A percentile compares a stretch with the other conserved stretches of the same genome.
Conservation (phyloP, 345 rosid species). For the Populus pruinosa region DNA sequence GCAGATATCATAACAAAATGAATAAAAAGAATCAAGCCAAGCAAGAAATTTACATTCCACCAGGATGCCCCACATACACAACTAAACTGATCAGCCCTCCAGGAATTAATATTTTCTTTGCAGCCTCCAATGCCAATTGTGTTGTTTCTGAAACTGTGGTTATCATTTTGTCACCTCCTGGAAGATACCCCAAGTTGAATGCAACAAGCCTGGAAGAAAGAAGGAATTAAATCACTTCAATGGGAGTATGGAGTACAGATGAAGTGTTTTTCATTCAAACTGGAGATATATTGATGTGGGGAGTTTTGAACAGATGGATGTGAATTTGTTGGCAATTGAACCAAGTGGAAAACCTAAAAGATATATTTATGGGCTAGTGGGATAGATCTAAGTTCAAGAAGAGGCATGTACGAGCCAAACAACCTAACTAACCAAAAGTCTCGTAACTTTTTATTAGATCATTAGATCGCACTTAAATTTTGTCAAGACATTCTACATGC, state of each 20-base stretch:
- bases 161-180: slow-evolving; percentile 70
- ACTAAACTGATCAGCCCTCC: slow-evolving; percentile 82
- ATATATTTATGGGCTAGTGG: too few relatives aligned
- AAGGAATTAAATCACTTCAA: not conserved
- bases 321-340: too few relatives aligned
- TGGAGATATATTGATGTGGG: not conserved
- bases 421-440: too few relatives aligned
- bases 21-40: not conserved
- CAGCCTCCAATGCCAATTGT: slow-evolving; percentile 54
- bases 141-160: slow-evolving; percentile 66
- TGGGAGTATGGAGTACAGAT: not conserved
- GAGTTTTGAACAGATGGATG: too few relatives aligned
- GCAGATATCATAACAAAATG: not conserved
- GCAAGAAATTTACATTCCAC: slow-evolving; percentile 58
- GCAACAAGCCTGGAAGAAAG: slow-evolving; percentile 60
- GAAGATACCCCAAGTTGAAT: slow-evolving; percentile 93
- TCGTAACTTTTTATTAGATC: too few relatives aligned
- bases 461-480: too few relatives aligned
- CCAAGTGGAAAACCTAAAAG: too few relatives aligned
- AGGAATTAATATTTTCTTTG: slow-evolving; percentile 50
- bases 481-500: too few relatives aligned
- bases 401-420: not conserved
- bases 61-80: slow-evolving; percentile 80
- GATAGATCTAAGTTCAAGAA: too few relatives aligned
- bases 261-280: not conserved